Percentiles rank a stretch among this genome's conserved stretches.
These are phyloP conservation scores for Pseudovirgaria hyperparasitica DNA, from an alignment of 2,329 filamentous ascomycete species.

Conservation along the genomic window DNA sequence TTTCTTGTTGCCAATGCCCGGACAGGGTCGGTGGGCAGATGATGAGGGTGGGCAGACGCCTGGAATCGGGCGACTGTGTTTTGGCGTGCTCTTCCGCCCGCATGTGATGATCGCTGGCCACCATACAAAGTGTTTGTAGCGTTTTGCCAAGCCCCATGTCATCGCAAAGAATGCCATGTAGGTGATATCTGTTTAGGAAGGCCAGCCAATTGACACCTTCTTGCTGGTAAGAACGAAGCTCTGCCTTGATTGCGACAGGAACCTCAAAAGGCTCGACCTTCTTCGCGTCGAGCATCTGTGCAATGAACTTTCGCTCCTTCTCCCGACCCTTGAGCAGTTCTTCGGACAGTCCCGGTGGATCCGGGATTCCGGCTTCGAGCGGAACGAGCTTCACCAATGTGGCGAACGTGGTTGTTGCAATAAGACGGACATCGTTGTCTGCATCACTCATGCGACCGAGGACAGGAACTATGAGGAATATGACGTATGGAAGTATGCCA, in stretches of 20 bases:
- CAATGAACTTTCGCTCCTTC: constrained; percentile 89
- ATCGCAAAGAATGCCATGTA: constrained; percentile 96
- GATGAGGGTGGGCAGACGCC: constrained; percentile 78
- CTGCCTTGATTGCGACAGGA: constrained; percentile 92
- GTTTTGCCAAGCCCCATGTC: constrained; percentile 99
- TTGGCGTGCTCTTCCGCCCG: constrained; percentile 81
- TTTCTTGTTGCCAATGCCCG: constrained; percentile 97
- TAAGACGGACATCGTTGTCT: constrained; percentile 84
- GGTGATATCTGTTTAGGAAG: constrained; percentile 94
- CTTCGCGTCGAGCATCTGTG: constrained; percentile 89
- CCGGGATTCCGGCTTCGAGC: constrained; percentile 90
- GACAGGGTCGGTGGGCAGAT: constrained; percentile 93
- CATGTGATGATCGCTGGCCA: constrained; percentile 92
- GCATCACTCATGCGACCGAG: constrained; percentile 97
- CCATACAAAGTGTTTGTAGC: constrained; percentile 91
- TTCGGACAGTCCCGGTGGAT: constrained; percentile 83
- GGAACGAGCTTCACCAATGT: constrained; percentile 95
- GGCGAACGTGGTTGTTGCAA: constrained; percentile 93
- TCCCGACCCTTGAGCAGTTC: constrained; percentile 83
- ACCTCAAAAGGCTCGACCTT: constrained; percentile 93
- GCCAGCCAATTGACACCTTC: constrained; percentile 98
- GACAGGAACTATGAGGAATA: constrained; percentile 96
- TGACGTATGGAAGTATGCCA: constrained; percentile 88
- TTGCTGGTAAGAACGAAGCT: constrained; percentile 92
- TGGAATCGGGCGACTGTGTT: constrained; percentile 64